Evolutionary conservation across 2,329 filamentous ascomycete genomes (phyloP).

Genomic region (Fusarium globosum): DNA sequence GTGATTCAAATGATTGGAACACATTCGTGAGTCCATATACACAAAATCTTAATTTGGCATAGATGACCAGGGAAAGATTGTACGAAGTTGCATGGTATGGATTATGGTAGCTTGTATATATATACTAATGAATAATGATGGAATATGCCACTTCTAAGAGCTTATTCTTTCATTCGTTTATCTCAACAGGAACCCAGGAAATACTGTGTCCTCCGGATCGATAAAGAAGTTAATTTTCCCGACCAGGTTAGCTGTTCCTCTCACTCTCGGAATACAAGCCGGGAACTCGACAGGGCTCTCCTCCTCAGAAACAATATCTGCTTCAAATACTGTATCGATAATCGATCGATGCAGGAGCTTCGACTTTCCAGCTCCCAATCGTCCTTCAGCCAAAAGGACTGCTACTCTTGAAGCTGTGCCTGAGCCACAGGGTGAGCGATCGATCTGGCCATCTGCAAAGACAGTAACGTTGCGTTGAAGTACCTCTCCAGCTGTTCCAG

Average conservation of each 20-base stretch:
- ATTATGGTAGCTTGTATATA: background rate
- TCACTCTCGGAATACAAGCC: slow-evolving; percentile 32
- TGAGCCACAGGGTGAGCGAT: slow-evolving; percentile 43
- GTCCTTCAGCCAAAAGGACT: slow-evolving; percentile 8
- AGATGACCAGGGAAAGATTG: background rate
- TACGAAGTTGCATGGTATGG: background rate
- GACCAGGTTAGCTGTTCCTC: slow-evolving; percentile 18
- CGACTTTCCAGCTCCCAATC: background rate
- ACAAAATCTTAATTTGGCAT: slow-evolving; percentile 44
- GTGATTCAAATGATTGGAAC: slow-evolving; percentile 41
- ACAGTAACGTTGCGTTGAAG: slow-evolving; percentile 39
- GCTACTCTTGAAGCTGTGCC: slow-evolving; percentile 40
- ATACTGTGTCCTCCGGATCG: slow-evolving; percentile 18
- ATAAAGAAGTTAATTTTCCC: slow-evolving; percentile 37
- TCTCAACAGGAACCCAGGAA: slow-evolving; percentile 29
- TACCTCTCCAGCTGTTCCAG: background rate
- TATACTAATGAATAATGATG: slow-evolving; percentile 16
- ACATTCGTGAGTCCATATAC: slow-evolving; percentile 45
- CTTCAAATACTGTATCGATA: slow-evolving; percentile 20
- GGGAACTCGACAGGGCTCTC: slow-evolving; percentile 25
- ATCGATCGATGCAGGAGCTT: slow-evolving; percentile 28
- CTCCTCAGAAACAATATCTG: slow-evolving; percentile 23
- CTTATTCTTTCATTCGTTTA: fast-evolving
- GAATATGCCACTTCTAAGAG: background rate
- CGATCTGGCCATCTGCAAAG: slow-evolving; percentile 45